phyloP scores from a whole-genome alignment of 108 stramenopile species.

The Nannochloropsis salina region DNA sequence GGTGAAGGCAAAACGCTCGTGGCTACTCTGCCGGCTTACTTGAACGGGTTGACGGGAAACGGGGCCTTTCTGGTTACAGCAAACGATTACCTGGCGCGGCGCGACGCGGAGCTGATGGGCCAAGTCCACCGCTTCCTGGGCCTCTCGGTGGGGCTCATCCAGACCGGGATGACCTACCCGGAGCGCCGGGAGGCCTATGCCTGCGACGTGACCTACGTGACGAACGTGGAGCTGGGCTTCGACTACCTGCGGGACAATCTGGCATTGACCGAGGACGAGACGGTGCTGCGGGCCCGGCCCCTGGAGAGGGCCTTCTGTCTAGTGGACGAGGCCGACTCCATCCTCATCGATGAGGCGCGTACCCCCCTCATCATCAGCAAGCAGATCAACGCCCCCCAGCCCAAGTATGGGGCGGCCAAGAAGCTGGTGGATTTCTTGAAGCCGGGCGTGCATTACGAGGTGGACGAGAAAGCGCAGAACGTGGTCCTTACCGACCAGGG shows the following conservation, averaged over 20 bases:
- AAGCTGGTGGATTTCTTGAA: slow-evolving; percentile 71
- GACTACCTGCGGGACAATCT: slow-evolving; percentile 73
- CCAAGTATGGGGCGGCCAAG: slow-evolving; percentile 68
- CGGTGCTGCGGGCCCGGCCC: slow-evolving; percentile 55
- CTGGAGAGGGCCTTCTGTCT: slow-evolving; percentile 65
- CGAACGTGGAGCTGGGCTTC: slow-evolving; percentile 89
- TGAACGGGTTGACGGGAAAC: slow-evolving; percentile 69
- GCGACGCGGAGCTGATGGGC: slow-evolving; percentile 90
- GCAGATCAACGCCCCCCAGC: slow-evolving; percentile 63
- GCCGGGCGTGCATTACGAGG: slow-evolving; percentile 73
- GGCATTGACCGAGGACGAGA: slow-evolving; percentile 35
- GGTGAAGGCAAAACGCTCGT: slow-evolving; percentile 95
- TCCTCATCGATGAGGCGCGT: slow-evolving; percentile 87
- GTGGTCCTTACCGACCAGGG: slow-evolving; percentile 78
- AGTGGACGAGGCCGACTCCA: slow-evolving; percentile 92
- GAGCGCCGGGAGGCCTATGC: slow-evolving; percentile 72
- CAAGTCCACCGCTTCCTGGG: slow-evolving; percentile 86
- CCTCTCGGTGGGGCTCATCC: slow-evolving; percentile 82
- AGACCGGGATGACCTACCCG: slow-evolving; percentile 71
- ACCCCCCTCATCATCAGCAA: slow-evolving; percentile 91
- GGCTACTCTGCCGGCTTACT: slow-evolving; percentile 74
- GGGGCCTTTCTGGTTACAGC: slow-evolving; percentile 79
- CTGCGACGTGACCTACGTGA: slow-evolving; percentile 88
- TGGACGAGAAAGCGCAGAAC: slow-evolving; percentile 83
- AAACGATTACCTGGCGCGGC: slow-evolving; percentile 87